phyloP scores from a whole-genome alignment of 2,329 filamentous ascomycete genomes.

The Emergomyces africanus region DNA sequence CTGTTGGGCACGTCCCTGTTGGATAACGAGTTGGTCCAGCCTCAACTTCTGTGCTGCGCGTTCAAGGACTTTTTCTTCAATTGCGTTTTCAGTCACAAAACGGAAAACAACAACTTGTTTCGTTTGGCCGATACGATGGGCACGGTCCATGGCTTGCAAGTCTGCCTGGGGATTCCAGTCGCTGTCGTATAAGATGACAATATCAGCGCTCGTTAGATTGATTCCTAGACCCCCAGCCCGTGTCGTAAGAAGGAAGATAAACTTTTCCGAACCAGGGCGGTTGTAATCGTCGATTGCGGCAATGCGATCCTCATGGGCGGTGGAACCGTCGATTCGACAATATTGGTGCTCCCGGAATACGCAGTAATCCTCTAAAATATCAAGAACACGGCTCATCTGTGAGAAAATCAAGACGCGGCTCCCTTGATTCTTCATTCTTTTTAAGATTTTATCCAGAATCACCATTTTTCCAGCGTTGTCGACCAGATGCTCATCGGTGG shows the following conservation, averaged over 20 bases:
- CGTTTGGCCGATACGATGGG: slow-evolving; percentile 95
- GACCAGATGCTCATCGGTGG: slow-evolving; percentile 90
- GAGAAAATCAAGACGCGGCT: slow-evolving; percentile 98
- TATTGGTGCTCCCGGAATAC: slow-evolving; percentile 93
- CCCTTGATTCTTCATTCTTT: slow-evolving; percentile 69
- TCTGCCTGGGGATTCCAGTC: slow-evolving; percentile 99
- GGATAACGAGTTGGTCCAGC: slow-evolving; percentile 92
- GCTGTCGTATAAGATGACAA: slow-evolving; percentile 92
- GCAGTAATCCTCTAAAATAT: slow-evolving; percentile 97
- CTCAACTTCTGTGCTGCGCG: slow-evolving; percentile 93
- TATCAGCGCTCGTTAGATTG: slow-evolving; percentile 89
- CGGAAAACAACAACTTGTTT: slow-evolving; percentile 96
- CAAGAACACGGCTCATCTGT: slow-evolving; percentile 93
- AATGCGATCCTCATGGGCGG: slow-evolving; percentile 94
- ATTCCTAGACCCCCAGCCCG: slow-evolving; percentile 93
- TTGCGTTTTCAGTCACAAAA: slow-evolving; percentile 95
- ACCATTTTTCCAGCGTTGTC: slow-evolving; percentile 96
- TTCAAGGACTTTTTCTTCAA: slow-evolving; percentile 96
- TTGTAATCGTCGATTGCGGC: slow-evolving; percentile 98
- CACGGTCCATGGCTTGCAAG: slow-evolving; percentile 96
- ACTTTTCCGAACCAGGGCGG: slow-evolving; percentile 88
- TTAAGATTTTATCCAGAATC: slow-evolving; percentile 83
- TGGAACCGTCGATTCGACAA: slow-evolving; percentile 93
- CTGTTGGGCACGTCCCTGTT: slow-evolving; percentile 87
- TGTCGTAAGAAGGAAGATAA: slow-evolving; percentile 89